Evolutionary conservation across 2,329 filamentous ascomycete genomes (phyloP).

Genomic region (Neopestalotiopsis rosae): DNA sequence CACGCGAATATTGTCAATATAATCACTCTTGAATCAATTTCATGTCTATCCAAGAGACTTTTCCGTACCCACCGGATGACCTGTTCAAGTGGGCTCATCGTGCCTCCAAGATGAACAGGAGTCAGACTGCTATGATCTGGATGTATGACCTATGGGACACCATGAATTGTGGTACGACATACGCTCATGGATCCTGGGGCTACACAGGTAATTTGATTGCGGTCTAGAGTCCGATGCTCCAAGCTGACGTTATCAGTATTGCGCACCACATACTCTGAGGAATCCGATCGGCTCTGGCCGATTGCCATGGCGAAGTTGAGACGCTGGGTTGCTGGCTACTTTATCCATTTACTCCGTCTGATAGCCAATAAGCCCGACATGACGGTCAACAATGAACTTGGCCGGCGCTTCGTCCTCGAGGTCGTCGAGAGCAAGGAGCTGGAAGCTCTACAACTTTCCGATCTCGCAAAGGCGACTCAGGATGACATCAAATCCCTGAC

Average conservation of each 20-base stretch:
- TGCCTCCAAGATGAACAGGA: not conserved
- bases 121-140: not conserved
- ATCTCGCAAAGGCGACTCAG: not conserved
- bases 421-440: slow-evolving; percentile 5
- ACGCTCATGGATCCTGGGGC: slow-evolving; percentile 5
- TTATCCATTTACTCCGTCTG: not conserved
- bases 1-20: not conserved
- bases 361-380: not conserved
- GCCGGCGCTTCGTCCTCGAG: not conserved
- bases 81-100: not conserved
- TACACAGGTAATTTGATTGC: slow-evolving; percentile 9
- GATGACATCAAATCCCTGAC: not conserved
- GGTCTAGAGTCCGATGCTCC: not conserved
- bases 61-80: not conserved
- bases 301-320: not conserved
- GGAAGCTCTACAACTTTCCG: not conserved
- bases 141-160: slow-evolving; percentile 1
- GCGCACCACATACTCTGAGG: not conserved
- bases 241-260: not conserved
- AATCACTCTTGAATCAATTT: not conserved
- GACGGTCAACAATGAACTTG: not conserved
- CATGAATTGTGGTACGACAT: not conserved
- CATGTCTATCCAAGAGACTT: slow-evolving; percentile 8
- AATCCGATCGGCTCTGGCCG: not conserved
- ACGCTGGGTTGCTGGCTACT: not conserved